Percentiles rank a stretch among this genome's conserved stretches.
Conservation (phyloP, 192 early-diverging fungal genomes). For the Phlyctochytrium planicorne region DNA sequence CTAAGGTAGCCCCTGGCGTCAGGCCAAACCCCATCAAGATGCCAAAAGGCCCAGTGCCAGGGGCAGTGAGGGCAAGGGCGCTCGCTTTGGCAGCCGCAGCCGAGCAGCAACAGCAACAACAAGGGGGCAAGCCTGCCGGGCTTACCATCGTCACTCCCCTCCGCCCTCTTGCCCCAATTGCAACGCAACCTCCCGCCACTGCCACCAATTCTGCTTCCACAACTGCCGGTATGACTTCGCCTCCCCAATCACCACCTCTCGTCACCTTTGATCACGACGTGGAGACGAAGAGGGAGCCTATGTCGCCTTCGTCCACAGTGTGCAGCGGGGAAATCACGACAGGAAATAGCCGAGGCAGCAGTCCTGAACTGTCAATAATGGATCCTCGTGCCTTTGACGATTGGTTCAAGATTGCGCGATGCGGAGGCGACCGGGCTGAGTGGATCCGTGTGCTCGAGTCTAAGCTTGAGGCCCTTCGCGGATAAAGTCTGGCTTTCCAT, state of each 20-base stretch:
- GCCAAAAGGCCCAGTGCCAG: background rate
- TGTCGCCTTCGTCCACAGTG: background rate
- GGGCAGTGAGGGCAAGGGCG: background rate
- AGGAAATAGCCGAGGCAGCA: background rate
- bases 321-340: background rate
- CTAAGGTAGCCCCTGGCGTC: background rate
- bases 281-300: background rate
- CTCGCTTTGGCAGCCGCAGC: no score
- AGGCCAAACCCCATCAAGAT: background rate
- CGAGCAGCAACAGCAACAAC: background rate
- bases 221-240: background rate
- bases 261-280: background rate
- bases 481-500: no score
- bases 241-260: background rate
- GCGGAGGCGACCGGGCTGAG: background rate
- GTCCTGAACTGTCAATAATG: no score
- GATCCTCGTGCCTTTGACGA: background rate
- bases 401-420: background rate
- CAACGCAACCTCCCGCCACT: background rate
- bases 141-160: no score
- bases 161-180: background rate
- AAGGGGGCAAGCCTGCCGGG: no score
- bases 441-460: constrained; percentile 6
- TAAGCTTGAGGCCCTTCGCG: background rate
- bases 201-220: background rate